Evolutionary conservation across 768 basidiomycete genomes (phyloP).

Genomic region (Russula abietina): DNA sequence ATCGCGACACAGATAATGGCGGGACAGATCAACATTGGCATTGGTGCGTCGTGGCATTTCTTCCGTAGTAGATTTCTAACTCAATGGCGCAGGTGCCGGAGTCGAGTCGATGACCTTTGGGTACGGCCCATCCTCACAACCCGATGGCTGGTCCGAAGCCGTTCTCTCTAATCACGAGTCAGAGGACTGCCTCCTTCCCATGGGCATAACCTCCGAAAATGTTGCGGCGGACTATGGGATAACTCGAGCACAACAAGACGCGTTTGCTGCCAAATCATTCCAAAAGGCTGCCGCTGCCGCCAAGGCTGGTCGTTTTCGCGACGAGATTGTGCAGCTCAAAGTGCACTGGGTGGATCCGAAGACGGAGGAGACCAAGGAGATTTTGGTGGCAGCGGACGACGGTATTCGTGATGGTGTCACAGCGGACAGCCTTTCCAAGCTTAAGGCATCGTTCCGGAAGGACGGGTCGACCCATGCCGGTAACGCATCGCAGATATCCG

Average conservation of each 20-base stretch:
- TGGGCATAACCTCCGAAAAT: conserved; percentile 95
- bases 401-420: conserved; percentile 85
- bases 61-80: neutral
- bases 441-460: conserved; percentile 81
- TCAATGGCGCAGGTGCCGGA: conserved; percentile 53
- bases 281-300: conserved; percentile 77
- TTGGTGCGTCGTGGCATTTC: conserved; percentile 46
- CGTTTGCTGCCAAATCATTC: conserved; percentile 79
- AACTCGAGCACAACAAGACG: conserved; percentile 72
- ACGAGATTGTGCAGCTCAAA: conserved; percentile 78
- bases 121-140: conserved; percentile 52
- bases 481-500: conserved; percentile 86
- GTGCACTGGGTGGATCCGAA: conserved; percentile 67
- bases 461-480: conserved; percentile 76
- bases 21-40: conserved; percentile 85
- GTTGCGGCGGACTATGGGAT: conserved; percentile 74
- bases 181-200: conserved; percentile 77
- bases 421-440: conserved; percentile 64
- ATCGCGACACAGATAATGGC: conserved; percentile 74
- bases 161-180: conserved; percentile 63
- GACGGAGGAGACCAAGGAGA: conserved; percentile 58
- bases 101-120: conserved; percentile 88
- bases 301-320: conserved; percentile 74
- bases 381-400: conserved; percentile 75
- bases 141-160: conserved; percentile 56